phyloP scores from a whole-genome alignment of 345 rosid genomes.

The Aethionema arabicum region DNA sequence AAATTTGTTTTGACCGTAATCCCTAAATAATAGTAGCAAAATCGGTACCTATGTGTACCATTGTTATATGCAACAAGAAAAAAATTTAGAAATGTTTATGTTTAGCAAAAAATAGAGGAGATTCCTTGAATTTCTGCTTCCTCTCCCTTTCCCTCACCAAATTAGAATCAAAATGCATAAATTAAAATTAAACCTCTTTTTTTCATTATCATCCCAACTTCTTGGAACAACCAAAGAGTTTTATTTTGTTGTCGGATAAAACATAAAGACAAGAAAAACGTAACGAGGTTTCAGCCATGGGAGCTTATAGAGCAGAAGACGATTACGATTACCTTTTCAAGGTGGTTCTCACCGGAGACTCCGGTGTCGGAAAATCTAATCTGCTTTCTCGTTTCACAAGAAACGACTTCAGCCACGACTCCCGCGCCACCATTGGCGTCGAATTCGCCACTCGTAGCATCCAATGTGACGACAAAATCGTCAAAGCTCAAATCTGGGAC shows the following conservation, averaged over 20 bases:
- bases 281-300: slow-evolving; percentile 38
- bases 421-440: slow-evolving; percentile 88
- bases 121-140: slow-evolving; percentile 36
- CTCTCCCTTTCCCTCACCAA: slow-evolving; percentile 29
- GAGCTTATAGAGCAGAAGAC: slow-evolving; percentile 62
- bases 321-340: slow-evolving; percentile 79
- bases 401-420: slow-evolving; percentile 83
- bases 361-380: slow-evolving; percentile 89
- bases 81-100: not conserved
- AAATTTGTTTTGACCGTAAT: no score
- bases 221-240: slow-evolving; percentile 21
- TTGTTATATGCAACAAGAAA: not conserved
- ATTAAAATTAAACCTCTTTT: not conserved
- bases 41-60: no score
- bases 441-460: slow-evolving; percentile 89
- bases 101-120: slow-evolving; percentile 27
- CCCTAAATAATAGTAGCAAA: no score
- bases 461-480: slow-evolving; percentile 73
- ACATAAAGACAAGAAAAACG: slow-evolving; percentile 7
- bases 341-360: slow-evolving; percentile 87
- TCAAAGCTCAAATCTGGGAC: slow-evolving; percentile 97
- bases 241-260: slow-evolving; percentile 2
- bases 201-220: slow-evolving; percentile 27
- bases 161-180: not conserved
- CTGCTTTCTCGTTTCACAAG: slow-evolving; percentile 73